Base-by-base conservation (phyloP, 225 moss, liverwort and hornwort genomes). In the Rhytidiadelphus loreus region DNA sequence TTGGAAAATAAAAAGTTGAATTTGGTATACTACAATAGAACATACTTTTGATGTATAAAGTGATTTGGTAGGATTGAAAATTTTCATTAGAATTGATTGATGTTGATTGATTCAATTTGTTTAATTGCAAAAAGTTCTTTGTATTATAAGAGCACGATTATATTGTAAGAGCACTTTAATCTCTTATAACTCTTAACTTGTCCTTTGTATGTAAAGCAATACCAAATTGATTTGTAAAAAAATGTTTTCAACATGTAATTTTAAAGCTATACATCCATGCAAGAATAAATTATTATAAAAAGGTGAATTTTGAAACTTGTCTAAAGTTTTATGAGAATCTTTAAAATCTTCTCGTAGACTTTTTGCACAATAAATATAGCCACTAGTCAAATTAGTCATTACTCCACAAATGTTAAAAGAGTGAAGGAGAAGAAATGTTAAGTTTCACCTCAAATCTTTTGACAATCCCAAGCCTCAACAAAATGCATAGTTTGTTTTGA, bases 381-480 rank as follows among this genome's bases (percentile, higher is more conserved):
- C 46, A 82, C 16, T 24, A 64, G 10, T 37, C 18, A 37, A 82
- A 37, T 53, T 20, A 83, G 13, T 13, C 14, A 14, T 21, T 66
- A 4, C 39, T 53, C 2, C 1, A 0, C 13, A 53, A n/a, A 2
- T 26, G 3, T n/a, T 8, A 66, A 29, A 29, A 55, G 3, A 28
- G 53, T 83, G 22, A 66, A 19, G 1, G 28, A 28, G 7, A 55
- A 28, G 3, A 66, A 55, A 68, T 68, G 14, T 13, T 28, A 39
- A 55, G 4, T 30, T 66, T 29, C 4, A 39, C 21, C 6, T 53
- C 37, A 15, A 37, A 15, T 35, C 1, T 53, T 21, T 37, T 53
- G 0, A 55, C 77, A 24, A 24, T 77, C 2, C 9, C 4, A 23
- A 0, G 0, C 6, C 55, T 41, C 30, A 55, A 50, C 11, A n/a